Conservation (phyloP, 805 yeast genomes). For the Ogataea kodamae region DNA sequence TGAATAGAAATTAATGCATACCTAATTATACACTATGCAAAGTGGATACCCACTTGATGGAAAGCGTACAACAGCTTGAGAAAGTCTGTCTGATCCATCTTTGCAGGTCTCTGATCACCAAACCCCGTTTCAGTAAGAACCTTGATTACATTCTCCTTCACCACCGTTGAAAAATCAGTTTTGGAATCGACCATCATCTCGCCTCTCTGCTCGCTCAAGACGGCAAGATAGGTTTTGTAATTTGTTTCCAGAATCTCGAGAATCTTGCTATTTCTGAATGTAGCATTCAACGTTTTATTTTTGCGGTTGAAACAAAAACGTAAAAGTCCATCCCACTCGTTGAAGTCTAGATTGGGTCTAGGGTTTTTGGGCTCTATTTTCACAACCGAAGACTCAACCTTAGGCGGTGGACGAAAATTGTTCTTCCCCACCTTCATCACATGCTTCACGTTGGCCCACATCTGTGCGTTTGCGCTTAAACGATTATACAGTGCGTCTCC, state of each 20-base stretch:
- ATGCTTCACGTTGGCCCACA: slow-evolving; percentile 99
- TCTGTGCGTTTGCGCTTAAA: slow-evolving; percentile 92
- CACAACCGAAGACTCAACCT: slow-evolving; percentile 95
- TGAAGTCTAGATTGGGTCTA: slow-evolving; percentile 88
- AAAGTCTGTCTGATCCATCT: slow-evolving; percentile 94
- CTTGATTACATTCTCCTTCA: slow-evolving; percentile 65
- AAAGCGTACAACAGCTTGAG: slow-evolving; percentile 82
- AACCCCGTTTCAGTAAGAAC: slow-evolving; percentile 79
- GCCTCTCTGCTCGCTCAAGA: slow-evolving; percentile 43
- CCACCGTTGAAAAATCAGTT: slow-evolving; percentile 42
- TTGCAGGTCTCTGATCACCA: slow-evolving; percentile 85
- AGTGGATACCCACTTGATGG: slow-evolving; percentile 96
- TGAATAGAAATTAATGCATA: slow-evolving; percentile 22
- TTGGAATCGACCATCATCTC: slow-evolving; percentile 43
- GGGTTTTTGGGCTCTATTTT: slow-evolving; percentile 89
- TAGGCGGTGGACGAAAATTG: slow-evolving; percentile 97
- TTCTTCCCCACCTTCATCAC: slow-evolving; percentile 97
- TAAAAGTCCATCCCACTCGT: slow-evolving; percentile 96
- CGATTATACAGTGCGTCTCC: slow-evolving; percentile 95
- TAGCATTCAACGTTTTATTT: slow-evolving; percentile 89
- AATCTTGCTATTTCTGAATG: slow-evolving; percentile 80
- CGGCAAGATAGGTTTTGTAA: slow-evolving; percentile 71
- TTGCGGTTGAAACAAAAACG: slow-evolving; percentile 91
- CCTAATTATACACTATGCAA: slow-evolving; percentile 50
- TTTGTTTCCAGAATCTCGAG: slow-evolving; percentile 81